Evolutionary conservation across 805 yeast species (phyloP).

Genomic region (Sugiyamaella chiloensis): DNA sequence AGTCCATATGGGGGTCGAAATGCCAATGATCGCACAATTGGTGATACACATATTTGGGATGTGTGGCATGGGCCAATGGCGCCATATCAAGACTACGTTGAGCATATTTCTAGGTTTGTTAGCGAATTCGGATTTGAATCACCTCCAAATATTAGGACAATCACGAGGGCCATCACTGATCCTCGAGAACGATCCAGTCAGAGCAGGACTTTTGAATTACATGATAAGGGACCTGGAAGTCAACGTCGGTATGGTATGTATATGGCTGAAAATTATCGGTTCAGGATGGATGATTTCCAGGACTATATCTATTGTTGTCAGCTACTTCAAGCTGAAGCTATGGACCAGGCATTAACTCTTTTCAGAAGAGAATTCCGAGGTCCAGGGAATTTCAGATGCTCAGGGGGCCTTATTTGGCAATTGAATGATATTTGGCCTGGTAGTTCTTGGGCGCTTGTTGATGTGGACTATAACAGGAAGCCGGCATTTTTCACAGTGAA

Average conservation of each 20-base stretch:
- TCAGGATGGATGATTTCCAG: constrained; percentile 26
- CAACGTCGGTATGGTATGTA: constrained; percentile 44
- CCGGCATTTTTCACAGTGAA: constrained; percentile 46
- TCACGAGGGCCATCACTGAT: constrained; percentile 38
- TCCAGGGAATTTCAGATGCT: constrained; percentile 34
- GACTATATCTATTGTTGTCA: constrained; percentile 49
- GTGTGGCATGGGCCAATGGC: constrained; percentile 44
- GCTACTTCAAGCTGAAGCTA: constrained; percentile 48
- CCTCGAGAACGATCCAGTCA: constrained; percentile 41
- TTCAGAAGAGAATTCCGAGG: constrained; percentile 46
- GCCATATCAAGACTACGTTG: constrained; percentile 45
- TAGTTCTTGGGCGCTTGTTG: constrained; percentile 48
- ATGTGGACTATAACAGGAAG: constrained; percentile 41
- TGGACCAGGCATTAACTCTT: constrained; percentile 41
- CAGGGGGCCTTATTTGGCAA: constrained; percentile 54
- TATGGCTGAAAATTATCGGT: constrained; percentile 40
- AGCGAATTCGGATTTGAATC: constrained; percentile 54
- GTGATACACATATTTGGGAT: constrained; percentile 53
- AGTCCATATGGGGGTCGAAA: constrained; percentile 42
- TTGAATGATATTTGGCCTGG: constrained; percentile 52
- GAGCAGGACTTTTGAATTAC: constrained; percentile 41
- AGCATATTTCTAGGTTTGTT: constrained; percentile 45
- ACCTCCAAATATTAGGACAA: constrained; percentile 39
- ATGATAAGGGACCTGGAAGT: constrained; percentile 47
- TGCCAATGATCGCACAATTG: constrained; percentile 32